Evolutionary conservation across 2,329 filamentous ascomycete genomes (phyloP).

Genomic region (Aspergillus aculeatinus): DNA sequence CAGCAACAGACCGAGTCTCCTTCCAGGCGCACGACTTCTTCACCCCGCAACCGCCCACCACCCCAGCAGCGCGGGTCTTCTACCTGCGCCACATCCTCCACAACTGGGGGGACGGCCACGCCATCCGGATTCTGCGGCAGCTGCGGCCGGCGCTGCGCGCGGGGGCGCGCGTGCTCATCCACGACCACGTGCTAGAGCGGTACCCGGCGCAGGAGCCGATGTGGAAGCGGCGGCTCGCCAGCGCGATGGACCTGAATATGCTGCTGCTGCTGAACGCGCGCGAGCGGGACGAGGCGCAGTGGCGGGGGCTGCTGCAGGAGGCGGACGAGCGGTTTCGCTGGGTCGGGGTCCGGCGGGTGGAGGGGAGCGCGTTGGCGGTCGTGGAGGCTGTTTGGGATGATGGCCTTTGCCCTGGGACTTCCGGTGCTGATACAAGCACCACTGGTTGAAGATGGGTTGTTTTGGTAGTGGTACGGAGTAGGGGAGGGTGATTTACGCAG

Average conservation of each 20-base stretch:
- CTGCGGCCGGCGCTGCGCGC: conserved; percentile 35
- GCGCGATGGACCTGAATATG: too few relatives aligned
- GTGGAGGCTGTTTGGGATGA: not conserved
- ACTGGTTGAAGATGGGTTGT: too few relatives aligned
- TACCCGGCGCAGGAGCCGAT: not conserved
- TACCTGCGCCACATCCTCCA: conserved; percentile 42
- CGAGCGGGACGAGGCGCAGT: too few relatives aligned
- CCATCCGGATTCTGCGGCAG: conserved; percentile 34
- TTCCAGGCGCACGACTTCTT: conserved; percentile 41
- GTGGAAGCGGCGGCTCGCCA: not conserved
- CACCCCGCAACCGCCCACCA: conserved; percentile 29
- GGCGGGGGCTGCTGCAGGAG: too few relatives aligned
- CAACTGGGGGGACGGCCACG: conserved; percentile 42
- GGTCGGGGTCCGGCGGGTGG: not conserved
- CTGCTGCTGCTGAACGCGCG: too few relatives aligned
- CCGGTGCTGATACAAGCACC: too few relatives aligned
- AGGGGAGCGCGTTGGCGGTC: not conserved
- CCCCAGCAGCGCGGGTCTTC: conserved; percentile 32
- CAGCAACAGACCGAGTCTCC: conserved; percentile 15
- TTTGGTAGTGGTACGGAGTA: too few relatives aligned
- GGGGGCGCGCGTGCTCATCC: conserved; percentile 24
- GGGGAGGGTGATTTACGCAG: too few relatives aligned
- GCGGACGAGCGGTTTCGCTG: too few relatives aligned
- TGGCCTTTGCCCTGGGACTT: too few relatives aligned
- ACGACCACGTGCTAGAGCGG: not conserved